Base-by-base conservation (phyloP, 2,329 filamentous ascomycete species). In the Sphaerulina musiva region DNA sequence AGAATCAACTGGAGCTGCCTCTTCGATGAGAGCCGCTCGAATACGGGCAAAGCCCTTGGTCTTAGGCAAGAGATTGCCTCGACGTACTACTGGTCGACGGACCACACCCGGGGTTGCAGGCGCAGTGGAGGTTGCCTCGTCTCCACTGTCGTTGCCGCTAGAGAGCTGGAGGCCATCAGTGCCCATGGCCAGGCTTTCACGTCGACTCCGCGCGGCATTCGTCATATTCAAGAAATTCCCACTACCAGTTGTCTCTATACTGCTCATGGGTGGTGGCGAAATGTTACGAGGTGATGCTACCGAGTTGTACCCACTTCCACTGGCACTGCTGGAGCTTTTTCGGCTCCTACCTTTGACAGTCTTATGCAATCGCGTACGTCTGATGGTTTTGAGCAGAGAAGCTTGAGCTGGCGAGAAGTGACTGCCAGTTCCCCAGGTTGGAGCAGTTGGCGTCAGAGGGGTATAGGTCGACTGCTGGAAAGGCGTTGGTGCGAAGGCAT, bases 41-140 rank as follows among this genome's bases (percentile, higher is more conserved):
- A 98, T 95, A 9, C 93, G 85, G 4, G 91, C 90, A 70, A 98
- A 98, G 0, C 86, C 90, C 73, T 95, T 95, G 0, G 92, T 93
- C 76, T 97, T 98, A 10, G 95, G 93, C 67, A 98, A 72, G 57
- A 98, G 78, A 70, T 95, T 98, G 6, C 91, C 89, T 55, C 92
- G 81, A 48, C 93, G 80, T 6, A 89, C 95, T 6, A 97, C 92
- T 1, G 85, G 82, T 58, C 91, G 81, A 58, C 87, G 81, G 58
- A 95, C 86, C 12, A 95, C 90, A 53, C 84, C 87, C 47, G 87
- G 80, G 52, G 85, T 84, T 46, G 69, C 72, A 20, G 69, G 73
- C 36, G 68, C 59, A 31, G 66, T 74, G 6, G 76, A 78, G 56
- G 75, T 76, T 4, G 71, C 75, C 60, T 81, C 83, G 59, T 92